These are phyloP conservation scores for Uronychia setigera DNA, from an alignment of 73 alveolate species.

Conservation along the genomic window DNA sequence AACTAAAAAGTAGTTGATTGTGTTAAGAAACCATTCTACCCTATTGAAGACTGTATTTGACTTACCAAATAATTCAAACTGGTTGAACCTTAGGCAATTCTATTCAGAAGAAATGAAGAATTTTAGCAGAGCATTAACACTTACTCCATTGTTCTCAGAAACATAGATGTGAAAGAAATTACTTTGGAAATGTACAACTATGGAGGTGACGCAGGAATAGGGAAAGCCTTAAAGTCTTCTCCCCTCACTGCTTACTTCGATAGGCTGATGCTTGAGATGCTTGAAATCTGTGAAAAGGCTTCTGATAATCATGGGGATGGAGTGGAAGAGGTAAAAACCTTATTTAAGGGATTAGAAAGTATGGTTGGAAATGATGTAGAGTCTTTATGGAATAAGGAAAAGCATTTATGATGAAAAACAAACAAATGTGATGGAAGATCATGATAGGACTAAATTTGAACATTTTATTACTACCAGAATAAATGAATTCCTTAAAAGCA, in stretches of 20 bases:
- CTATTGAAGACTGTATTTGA: constrained; percentile 27
- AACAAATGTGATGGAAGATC: background rate
- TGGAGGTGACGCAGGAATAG: background rate
- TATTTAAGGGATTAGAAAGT: background rate
- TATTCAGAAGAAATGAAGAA: constrained; percentile 26
- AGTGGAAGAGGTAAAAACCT: no score
- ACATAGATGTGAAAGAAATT: constrained; percentile 14
- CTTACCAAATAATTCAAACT: constrained; percentile 19
- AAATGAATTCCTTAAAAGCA: background rate
- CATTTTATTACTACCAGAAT: background rate
- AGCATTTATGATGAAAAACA: background rate
- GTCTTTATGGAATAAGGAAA: background rate
- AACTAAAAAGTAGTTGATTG: constrained; percentile 3
- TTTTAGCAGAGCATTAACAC: constrained; percentile 28
- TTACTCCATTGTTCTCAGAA: constrained; percentile 5
- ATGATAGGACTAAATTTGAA: background rate
- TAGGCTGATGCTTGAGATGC: background rate
- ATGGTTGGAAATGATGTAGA: background rate
- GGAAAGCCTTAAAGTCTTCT: background rate
- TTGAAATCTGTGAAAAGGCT: background rate
- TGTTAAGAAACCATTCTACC: constrained; percentile 36
- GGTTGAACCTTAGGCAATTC: constrained; percentile 17
- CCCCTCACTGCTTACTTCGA: background rate
- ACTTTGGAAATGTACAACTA: constrained; percentile 1
- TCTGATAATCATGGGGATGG: background rate